Percentiles rank a stretch among this genome's conserved stretches.
Conservation (phyloP, 805 yeast genomes). For the Candida chauliodis region DNA sequence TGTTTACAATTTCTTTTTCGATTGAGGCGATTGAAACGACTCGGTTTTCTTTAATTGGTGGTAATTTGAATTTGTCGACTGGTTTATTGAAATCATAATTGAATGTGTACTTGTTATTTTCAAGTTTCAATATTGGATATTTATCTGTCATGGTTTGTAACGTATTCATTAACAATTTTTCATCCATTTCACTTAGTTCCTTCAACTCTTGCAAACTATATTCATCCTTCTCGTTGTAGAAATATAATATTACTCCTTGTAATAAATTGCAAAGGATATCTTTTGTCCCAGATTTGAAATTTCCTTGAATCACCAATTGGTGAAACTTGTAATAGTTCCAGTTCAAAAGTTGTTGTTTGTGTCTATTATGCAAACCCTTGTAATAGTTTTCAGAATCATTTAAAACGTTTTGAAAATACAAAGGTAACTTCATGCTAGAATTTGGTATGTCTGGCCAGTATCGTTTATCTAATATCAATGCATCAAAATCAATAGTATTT, state of each 20-base stretch:
- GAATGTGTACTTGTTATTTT: constrained; percentile 13
- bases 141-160: constrained; percentile 30
- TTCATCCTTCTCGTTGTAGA: constrained; percentile 29
- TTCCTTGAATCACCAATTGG: constrained; percentile 30
- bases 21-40: neutral
- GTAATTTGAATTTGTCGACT: constrained; percentile 23
- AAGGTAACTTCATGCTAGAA: constrained; percentile 22
- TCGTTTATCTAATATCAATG: constrained; percentile 31
- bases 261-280: constrained; percentile 38
- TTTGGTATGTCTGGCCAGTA: constrained; percentile 41
- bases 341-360: constrained; percentile 27
- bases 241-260: constrained; percentile 39
- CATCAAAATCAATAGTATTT: constrained; percentile 21
- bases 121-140: constrained; percentile 18
- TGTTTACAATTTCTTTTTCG: constrained; percentile 12
- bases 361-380: constrained; percentile 17
- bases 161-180: constrained; percentile 24
- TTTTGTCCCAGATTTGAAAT: constrained; percentile 28
- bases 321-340: constrained; percentile 44
- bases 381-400: constrained; percentile 20
- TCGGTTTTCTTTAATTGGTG: constrained; percentile 16
- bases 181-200: constrained; percentile 28
- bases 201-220: constrained; percentile 20
- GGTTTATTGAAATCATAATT: constrained; percentile 30
- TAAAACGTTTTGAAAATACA: constrained; percentile 10